phyloP scores from a whole-genome alignment of 2,329 filamentous ascomycete species.

The Venturia effusa region DNA sequence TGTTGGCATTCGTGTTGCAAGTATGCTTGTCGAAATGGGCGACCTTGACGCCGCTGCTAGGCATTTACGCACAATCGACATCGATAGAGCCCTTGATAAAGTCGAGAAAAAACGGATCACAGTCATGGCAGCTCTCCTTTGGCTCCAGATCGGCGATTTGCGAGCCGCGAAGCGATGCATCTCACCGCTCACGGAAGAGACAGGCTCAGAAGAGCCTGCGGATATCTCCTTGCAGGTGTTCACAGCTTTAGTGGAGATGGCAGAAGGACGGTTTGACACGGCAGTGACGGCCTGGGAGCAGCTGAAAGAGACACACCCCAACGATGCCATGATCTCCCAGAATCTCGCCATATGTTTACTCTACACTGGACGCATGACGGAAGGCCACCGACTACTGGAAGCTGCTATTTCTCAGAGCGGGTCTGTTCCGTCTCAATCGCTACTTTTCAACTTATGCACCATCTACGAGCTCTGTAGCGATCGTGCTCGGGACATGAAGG shows the following conservation, averaged over 20 bases:
- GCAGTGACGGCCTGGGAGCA: conserved; percentile 53
- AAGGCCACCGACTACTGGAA: conserved; percentile 53
- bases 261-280: conserved; percentile 59
- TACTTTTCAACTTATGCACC: conserved; percentile 83
- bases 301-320: conserved; percentile 35
- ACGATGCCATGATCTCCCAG: conserved; percentile 62
- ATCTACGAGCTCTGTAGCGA: conserved; percentile 90
- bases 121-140: conserved; percentile 51
- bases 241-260: conserved; percentile 62
- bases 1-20: conserved; percentile 54
- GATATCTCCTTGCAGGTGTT: conserved; percentile 34
- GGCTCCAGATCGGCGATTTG: conserved; percentile 69
- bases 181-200: not conserved
- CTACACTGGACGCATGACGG: conserved; percentile 61
- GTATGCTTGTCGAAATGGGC: conserved; percentile 72
- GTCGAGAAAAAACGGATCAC: conserved; percentile 25
- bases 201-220: conserved; percentile 14
- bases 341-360: conserved; percentile 78
- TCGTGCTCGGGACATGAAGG: conserved; percentile 60
- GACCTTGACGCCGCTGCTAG: conserved; percentile 69
- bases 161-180: conserved; percentile 48
- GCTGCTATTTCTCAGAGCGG: conserved; percentile 49
- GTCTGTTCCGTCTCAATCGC: conserved; percentile 54
- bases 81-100: conserved; percentile 26
- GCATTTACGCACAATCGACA: conserved; percentile 56